Evolutionary conservation across 352 stramenopile species (phyloP).

Genomic region (Pythium brassicae): DNA sequence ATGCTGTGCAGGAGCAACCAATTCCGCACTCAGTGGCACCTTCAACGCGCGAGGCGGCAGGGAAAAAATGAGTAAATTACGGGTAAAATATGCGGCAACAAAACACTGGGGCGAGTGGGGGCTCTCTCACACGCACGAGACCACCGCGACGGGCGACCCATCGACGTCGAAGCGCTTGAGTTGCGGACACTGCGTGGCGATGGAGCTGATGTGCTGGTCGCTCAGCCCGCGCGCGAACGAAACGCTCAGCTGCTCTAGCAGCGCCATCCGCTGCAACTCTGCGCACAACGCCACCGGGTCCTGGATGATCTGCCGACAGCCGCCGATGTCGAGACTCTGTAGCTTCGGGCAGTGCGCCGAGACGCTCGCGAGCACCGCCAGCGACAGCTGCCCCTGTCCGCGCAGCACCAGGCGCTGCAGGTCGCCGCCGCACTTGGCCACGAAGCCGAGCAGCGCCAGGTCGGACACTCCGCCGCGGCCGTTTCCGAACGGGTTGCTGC

Average conservation of each 20-base stretch:
- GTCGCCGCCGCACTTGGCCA: constrained; percentile 30
- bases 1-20: no score
- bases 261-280: constrained; percentile 35
- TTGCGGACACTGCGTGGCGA: constrained; percentile 50
- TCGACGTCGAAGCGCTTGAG: constrained; percentile 55
- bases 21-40: constrained; percentile 11
- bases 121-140: constrained; percentile 14
- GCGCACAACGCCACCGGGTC: constrained; percentile 38
- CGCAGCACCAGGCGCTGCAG: constrained; percentile 44
- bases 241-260: constrained; percentile 49
- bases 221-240: constrained; percentile 46
- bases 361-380: constrained; percentile 30
- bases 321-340: constrained; percentile 48
- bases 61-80: constrained; percentile 1
- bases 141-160: constrained; percentile 22
- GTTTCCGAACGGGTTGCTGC: constrained; percentile 64
- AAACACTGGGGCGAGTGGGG: not conserved
- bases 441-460: constrained; percentile 32
- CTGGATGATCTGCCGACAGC: constrained; percentile 51
- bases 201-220: constrained; percentile 43
- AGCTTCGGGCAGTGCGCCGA: constrained; percentile 35
- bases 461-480: constrained; percentile 49
- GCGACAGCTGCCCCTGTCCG: constrained; percentile 49
- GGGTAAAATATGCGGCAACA: not conserved
- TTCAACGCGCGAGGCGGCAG: constrained; percentile 20